These are phyloP conservation scores for Zymoseptoria pseudotritici DNA, from an alignment of 2,329 filamentous ascomycete genomes.

Conservation along the genomic window DNA sequence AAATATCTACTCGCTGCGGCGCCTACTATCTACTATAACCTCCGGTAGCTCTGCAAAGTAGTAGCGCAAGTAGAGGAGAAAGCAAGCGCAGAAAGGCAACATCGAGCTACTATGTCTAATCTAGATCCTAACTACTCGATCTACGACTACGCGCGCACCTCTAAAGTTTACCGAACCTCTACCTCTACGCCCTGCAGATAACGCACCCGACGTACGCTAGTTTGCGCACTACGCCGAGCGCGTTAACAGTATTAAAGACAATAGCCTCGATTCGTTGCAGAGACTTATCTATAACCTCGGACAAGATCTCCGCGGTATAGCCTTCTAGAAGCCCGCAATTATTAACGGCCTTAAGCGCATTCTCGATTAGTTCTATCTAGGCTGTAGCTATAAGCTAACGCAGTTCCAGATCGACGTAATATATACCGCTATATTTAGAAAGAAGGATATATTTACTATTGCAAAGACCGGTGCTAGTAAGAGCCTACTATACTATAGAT, in stretches of 20 bases:
- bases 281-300: not conserved
- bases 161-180: too few species aligned
- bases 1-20: too few species aligned
- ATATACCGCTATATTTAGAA: not conserved
- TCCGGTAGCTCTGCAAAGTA: too few species aligned
- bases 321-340: not conserved
- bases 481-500: not conserved
- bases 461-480: not conserved
- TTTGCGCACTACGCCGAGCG: not conserved
- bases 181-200: not conserved
- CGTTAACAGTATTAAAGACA: not conserved
- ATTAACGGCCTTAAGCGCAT: not conserved
- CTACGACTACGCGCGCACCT: too few species aligned
- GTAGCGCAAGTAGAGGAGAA: too few species aligned
- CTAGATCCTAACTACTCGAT: too few species aligned
- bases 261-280: not conserved
- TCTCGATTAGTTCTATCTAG: not conserved
- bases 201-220: not conserved
- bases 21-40: too few species aligned
- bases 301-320: not conserved
- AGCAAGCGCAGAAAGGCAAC: too few species aligned
- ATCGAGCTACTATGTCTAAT: too few species aligned
- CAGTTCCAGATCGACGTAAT: not conserved
- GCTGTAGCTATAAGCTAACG: not conserved
- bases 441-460: not conserved